These are phyloP conservation scores for Diaporthe helianthi DNA, from an alignment of 2,329 filamentous ascomycete genomes.

Conservation along the genomic window DNA sequence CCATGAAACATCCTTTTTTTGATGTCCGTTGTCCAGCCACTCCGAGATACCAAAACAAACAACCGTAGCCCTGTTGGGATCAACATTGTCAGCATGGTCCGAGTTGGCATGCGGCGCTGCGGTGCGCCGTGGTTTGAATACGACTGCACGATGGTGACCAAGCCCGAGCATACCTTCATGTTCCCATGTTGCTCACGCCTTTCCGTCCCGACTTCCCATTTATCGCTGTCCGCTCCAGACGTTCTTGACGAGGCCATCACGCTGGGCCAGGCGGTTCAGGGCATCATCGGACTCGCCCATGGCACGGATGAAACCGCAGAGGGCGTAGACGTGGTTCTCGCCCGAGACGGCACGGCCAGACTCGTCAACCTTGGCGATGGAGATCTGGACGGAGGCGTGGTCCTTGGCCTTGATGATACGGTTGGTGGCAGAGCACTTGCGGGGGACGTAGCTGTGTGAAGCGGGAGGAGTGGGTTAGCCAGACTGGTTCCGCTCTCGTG, in stretches of 20 bases:
- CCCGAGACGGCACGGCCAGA: slow-evolving; percentile 91
- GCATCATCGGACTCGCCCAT: slow-evolving; percentile 98
- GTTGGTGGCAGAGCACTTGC: slow-evolving; percentile 99
- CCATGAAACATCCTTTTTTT: slow-evolving; percentile 34
- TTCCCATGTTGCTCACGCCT: slow-evolving; percentile 37
- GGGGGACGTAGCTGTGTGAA: slow-evolving; percentile 83
- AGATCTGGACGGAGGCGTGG: slow-evolving; percentile 98
- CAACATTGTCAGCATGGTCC: slow-evolving; percentile 15
- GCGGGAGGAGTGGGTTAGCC: slow-evolving; percentile 40
- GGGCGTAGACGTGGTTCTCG: slow-evolving; percentile 97
- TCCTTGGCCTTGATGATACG: slow-evolving; percentile 99
- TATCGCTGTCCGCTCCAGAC: slow-evolving; percentile 86
- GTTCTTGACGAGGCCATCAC: slow-evolving; percentile 94
- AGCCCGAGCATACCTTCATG: slow-evolving; percentile 36
- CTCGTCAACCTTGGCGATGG: slow-evolving; percentile 98
- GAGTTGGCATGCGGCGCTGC: background rate
- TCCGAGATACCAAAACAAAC: slow-evolving; percentile 33
- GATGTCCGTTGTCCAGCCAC: slow-evolving; percentile 35
- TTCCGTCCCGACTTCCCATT: slow-evolving; percentile 40
- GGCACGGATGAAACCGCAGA: slow-evolving; percentile 96
- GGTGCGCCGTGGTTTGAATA: background rate
- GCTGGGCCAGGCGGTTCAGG: slow-evolving; percentile 93
- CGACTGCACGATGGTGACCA: background rate
- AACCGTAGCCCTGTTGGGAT: slow-evolving; percentile 30
- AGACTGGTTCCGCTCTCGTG: background rate